Conservation (phyloP, 352 stramenopile genomes). For the Globisporangium cystogenes region DNA sequence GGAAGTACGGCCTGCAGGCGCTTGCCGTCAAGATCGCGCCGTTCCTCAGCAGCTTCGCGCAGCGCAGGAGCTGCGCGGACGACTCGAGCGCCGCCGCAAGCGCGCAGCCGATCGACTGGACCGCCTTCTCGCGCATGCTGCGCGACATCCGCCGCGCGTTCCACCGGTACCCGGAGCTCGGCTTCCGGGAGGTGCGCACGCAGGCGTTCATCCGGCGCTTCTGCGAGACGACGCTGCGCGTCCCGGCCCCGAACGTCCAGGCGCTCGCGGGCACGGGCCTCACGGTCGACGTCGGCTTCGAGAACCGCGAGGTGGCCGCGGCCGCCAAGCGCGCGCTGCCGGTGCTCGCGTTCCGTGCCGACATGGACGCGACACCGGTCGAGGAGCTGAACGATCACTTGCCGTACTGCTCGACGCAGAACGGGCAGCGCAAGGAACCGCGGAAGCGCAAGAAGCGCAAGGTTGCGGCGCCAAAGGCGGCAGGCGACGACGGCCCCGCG, state of each 20-base stretch:
- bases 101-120: conserved; percentile 41
- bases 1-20: conserved; percentile 52
- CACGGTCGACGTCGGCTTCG: conserved; percentile 86
- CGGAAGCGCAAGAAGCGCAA: conserved; percentile 73
- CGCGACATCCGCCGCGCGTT: conserved; percentile 78
- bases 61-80: conserved; percentile 1
- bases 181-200: conserved; percentile 87
- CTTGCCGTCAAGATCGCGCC: conserved; percentile 48
- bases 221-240: conserved; percentile 75
- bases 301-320: conserved; percentile 41
- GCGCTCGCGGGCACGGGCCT: conserved; percentile 85
- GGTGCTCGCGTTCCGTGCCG: conserved; percentile 90
- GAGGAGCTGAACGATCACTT: conserved; percentile 77
- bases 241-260: conserved; percentile 67
- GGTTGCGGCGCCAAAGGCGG: conserved; percentile 9
- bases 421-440: conserved; percentile 43
- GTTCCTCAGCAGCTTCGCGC: conserved; percentile 57
- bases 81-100: background rate
- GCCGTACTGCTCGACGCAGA: conserved; percentile 71
- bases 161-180: conserved; percentile 89
- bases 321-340: conserved; percentile 62
- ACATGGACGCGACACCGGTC: conserved; percentile 96
- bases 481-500: background rate
- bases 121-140: conserved; percentile 65
- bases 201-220: conserved; percentile 81